Evolutionary conservation across 495 filamentous ascomycete genomes (phyloP).

Genomic region (Neurospora sublineolata): DNA sequence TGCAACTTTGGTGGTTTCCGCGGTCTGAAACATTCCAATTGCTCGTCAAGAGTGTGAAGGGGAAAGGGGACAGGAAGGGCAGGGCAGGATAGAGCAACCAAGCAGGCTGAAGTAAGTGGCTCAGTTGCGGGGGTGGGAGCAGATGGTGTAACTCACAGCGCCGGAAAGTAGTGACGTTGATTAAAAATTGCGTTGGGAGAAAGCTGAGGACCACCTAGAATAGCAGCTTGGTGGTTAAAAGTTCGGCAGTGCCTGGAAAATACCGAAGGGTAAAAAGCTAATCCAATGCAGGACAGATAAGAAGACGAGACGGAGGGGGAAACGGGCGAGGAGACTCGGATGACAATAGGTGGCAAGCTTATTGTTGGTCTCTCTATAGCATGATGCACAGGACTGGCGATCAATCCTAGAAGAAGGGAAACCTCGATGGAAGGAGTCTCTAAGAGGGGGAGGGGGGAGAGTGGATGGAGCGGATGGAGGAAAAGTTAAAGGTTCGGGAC

Average conservation of each 20-base stretch:
- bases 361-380: neutral
- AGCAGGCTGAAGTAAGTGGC: neutral
- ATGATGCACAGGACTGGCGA: neutral
- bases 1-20: neutral
- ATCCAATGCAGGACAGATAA: neutral
- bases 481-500: neutral
- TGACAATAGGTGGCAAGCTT: neutral
- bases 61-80: neutral
- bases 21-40: neutral
- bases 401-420: neutral
- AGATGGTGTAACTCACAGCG: neutral
- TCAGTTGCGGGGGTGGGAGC: neutral
- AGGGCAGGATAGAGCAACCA: neutral
- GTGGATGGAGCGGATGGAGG: neutral
- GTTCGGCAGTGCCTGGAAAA: neutral
- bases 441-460: neutral
- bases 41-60: neutral
- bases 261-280: neutral
- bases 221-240: neutral
- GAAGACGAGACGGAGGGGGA: neutral
- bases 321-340: neutral
- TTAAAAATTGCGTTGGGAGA: neutral
- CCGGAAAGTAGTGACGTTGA: neutral
- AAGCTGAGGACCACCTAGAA: neutral
- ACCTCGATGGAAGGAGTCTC: neutral